phyloP scores from a whole-genome alignment of 345 rosid genomes.

The Boechera divaricarpa region DNA sequence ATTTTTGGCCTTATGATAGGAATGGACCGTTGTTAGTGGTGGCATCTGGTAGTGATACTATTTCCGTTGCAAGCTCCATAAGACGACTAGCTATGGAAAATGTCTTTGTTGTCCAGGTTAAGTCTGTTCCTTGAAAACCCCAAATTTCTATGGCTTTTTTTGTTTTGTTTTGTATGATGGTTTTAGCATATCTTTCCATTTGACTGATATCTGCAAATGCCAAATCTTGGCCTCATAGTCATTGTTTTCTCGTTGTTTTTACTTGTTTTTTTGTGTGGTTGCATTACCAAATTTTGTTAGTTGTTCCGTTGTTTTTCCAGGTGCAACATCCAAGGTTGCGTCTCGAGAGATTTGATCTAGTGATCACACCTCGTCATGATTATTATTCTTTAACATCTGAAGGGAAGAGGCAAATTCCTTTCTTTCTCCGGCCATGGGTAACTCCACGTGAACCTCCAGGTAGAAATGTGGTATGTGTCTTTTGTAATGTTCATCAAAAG shows the following conservation, averaged over 20 bases:
- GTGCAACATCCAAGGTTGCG: conserved; percentile 89
- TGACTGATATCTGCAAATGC: conserved; percentile 9
- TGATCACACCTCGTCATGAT: conserved; percentile 88
- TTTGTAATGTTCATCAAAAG: conserved; percentile 13
- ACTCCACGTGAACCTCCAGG: conserved; percentile 82
- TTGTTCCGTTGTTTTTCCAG: conserved; percentile 49
- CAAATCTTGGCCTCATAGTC: conserved; percentile 13
- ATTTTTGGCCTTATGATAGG: conserved; percentile 44
- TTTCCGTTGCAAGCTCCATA: conserved; percentile 75
- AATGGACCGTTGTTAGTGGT: conserved; percentile 86
- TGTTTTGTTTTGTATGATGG: neutral
- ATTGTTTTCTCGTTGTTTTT: neutral
- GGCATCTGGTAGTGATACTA: conserved; percentile 90
- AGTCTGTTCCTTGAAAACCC: conserved; percentile 9
- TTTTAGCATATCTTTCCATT: conserved; percentile 10
- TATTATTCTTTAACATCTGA: conserved; percentile 81
- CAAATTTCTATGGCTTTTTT: neutral
- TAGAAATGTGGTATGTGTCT: conserved; percentile 70
- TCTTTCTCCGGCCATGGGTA: conserved; percentile 75
- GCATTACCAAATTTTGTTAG: neutral
- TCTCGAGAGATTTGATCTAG: conserved; percentile 81
- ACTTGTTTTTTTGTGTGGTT: neutral
- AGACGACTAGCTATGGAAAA: conserved; percentile 74
- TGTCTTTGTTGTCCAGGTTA: conserved; percentile 91
- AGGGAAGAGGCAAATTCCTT: conserved; percentile 69